Evolutionary conservation across 2,329 filamentous ascomycete species (phyloP).

Genomic region (Calonectria pseudoturangicola): DNA sequence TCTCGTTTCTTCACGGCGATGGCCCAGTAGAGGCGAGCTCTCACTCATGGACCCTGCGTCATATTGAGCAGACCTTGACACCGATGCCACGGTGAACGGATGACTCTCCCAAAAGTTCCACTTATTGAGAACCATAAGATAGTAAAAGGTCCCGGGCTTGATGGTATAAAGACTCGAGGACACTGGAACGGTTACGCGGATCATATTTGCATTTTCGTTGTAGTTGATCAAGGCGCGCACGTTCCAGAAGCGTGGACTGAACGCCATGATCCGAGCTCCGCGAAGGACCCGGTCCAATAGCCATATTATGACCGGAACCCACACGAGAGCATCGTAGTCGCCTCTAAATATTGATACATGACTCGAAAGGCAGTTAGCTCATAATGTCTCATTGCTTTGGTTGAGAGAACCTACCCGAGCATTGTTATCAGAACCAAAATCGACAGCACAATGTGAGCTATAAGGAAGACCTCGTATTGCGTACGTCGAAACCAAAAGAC

Average conservation of each 20-base stretch:
- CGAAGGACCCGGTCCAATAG: slow-evolving; percentile 12
- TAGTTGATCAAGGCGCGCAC: neutral
- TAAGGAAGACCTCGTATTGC: slow-evolving; percentile 6
- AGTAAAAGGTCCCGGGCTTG: slow-evolving; percentile 2
- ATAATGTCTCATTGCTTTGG: neutral
- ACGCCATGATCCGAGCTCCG: neutral
- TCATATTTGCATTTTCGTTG: slow-evolving; percentile 4
- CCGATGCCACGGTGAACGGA: slow-evolving; percentile 25
- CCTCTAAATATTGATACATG: slow-evolving; percentile 11
- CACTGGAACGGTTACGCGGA: neutral
- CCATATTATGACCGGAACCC: slow-evolving; percentile 9
- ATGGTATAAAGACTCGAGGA: neutral
- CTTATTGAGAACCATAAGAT: neutral
- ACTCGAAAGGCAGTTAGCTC: neutral
- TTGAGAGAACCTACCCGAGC: neutral
- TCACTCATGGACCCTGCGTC: neutral
- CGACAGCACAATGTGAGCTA: slow-evolving; percentile 3
- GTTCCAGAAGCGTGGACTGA: neutral
- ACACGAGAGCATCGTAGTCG: neutral
- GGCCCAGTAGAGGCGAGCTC: neutral
- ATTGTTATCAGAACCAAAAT: slow-evolving; percentile 1
- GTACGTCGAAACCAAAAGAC: slow-evolving; percentile 5
- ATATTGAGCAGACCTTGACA: neutral
- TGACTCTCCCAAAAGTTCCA: slow-evolving; percentile 17
- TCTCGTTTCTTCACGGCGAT: neutral